A percentile compares a stretch with the other conserved stretches of the same genome.
Conservation (phyloP, 1,284 basidiomycete species). For the Uromyces viciae-fabae region DNA sequence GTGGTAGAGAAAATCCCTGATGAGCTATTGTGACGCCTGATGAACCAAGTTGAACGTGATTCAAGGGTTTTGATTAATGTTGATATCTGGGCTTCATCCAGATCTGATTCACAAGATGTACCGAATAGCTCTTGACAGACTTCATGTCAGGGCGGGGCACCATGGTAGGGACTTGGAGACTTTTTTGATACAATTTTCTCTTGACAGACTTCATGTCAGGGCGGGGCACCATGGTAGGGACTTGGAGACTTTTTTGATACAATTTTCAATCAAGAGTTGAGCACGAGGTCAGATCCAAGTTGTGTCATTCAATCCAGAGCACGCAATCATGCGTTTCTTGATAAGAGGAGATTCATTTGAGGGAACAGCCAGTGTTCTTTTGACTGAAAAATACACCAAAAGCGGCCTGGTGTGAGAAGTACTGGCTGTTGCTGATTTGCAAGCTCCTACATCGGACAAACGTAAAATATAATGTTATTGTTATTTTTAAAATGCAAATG, state of each 20-base stretch:
- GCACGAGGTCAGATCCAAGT: background rate
- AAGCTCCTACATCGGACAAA: background rate
- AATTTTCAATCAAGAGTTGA: background rate
- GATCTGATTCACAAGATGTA: background rate
- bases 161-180: background rate
- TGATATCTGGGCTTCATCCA: background rate
- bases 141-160: background rate
- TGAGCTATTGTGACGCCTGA: background rate
- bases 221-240: background rate
- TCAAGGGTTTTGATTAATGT: background rate
- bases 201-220: too few species aligned
- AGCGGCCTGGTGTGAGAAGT: background rate
- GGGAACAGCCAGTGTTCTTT: too few species aligned
- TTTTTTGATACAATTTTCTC: too few species aligned
- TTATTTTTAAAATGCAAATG: too few species aligned
- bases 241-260: background rate
- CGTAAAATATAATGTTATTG: too few species aligned
- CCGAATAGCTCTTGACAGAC: constrained; percentile 8
- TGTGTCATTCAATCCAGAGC: constrained; percentile 7
- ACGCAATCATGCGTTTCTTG: background rate
- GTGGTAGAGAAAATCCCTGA: background rate
- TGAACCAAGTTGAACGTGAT: background rate
- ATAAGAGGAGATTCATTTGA: too few species aligned
- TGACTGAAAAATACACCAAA: background rate
- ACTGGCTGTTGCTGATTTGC: background rate